Base-by-base conservation (phyloP, 441 rosid genomes). In the Arabidopsis hybrid region DNA sequence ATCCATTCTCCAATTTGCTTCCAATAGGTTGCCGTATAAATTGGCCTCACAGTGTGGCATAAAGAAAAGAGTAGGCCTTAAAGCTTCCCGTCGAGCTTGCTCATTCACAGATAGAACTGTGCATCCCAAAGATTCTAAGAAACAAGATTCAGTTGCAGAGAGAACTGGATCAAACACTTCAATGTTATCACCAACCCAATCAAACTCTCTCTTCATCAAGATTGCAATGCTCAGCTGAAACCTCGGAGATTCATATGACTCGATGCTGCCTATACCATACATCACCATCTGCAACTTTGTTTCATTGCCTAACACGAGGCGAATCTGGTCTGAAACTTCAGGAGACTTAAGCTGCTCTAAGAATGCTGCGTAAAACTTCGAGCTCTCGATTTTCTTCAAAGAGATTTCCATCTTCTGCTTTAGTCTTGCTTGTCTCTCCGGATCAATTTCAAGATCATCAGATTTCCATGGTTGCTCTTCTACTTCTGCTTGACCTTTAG, bases 41-140 rank as follows among this genome's bases (percentile, higher is more conserved):
- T 70, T 87, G 7, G 90, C 95, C 51, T 92, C 95, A 46, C 97
- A 94, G 59, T 92, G 97, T 10, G 94, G 97, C 99, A 91, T 91
- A 80, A 81, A 91, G 80, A 93, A 91, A 45, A 91, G 83, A 0
- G 87, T 87, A 51, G 80, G 80, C 74, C 80, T 89, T 51, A 42
- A 51, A 61, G 83, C 96, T 63, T 79, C 75, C 17, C 94, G 85
- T 7, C 88, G 87, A 53, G 88, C 97, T 43, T 88, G 87, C 83
- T 94, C 97, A 12, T 94, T 94, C 39, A 87, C 49, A 1, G 86
- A 83, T 18, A 90, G 75, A 69, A 90, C 89, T 0, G 81, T 78
- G 71, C 97, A 94, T 47, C 94, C 97, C 8, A 94, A 64, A 43
- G 81, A 66, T 79, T 88, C 87, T 8, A 94, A 31, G 17, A 85